phyloP scores from a whole-genome alignment of 495 filamentous ascomycete species.

The Penicillium diatomitis region DNA sequence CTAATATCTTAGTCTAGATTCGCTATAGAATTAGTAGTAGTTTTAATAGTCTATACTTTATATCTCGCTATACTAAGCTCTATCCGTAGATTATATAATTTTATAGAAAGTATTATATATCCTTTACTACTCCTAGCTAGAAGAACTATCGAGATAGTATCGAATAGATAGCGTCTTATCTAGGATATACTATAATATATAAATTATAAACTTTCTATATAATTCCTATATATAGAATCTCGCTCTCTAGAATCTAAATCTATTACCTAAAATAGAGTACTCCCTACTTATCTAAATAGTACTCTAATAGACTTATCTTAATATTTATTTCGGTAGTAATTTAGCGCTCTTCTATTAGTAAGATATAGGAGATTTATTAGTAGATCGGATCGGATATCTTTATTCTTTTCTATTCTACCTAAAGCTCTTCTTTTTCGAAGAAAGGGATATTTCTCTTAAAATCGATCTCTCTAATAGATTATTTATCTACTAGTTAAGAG shows the following conservation, averaged over 20 bases:
- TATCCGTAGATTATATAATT: not conserved
- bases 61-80: not conserved
- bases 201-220: not conserved
- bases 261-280: not conserved
- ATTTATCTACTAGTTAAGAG: not conserved
- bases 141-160: conserved; percentile 1
- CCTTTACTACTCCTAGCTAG: not conserved
- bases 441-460: not conserved
- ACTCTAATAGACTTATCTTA: not conserved
- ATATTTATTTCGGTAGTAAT: not conserved
- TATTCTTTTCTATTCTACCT: not conserved
- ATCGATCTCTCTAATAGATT: not conserved
- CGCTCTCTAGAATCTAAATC: not conserved
- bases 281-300: not conserved
- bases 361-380: not conserved
- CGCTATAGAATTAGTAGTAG: not conserved
- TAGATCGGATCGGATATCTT: not conserved
- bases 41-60: not conserved
- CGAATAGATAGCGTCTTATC: not conserved
- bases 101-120: not conserved
- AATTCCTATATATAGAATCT: not conserved
- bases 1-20: not conserved
- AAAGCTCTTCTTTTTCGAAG: not conserved
- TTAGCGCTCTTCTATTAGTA: not conserved
- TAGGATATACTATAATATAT: not conserved